phyloP scores from a whole-genome alignment of 345 rosid genomes.

The Schrenkiella parvula region DNA sequence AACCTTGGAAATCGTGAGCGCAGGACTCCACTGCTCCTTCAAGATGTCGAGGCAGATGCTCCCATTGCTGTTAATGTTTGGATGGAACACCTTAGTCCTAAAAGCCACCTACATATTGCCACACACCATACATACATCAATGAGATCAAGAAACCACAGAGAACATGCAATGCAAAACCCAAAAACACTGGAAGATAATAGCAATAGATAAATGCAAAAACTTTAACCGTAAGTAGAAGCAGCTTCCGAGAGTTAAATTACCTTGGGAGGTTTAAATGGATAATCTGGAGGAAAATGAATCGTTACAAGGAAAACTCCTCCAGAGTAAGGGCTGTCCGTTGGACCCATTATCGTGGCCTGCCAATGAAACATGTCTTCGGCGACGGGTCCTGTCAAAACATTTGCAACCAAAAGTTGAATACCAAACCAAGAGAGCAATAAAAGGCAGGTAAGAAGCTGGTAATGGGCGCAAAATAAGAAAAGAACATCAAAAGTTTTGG shows the following conservation, averaged over 20 bases:
- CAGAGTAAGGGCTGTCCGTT: slow-evolving; percentile 72
- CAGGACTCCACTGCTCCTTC: slow-evolving; percentile 99
- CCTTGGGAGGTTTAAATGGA: slow-evolving; percentile 85
- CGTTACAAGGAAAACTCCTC: slow-evolving; percentile 73
- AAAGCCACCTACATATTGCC: slow-evolving; percentile 67
- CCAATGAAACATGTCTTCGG: slow-evolving; percentile 89
- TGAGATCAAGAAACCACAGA: neutral
- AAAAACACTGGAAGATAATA: neutral
- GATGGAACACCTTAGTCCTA: slow-evolving; percentile 94
- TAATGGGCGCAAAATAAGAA: neutral
- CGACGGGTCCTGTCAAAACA: slow-evolving; percentile 63
- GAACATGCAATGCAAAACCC: neutral
- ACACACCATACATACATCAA: neutral
- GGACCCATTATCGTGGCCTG: slow-evolving; percentile 91
- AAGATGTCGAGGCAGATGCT: slow-evolving; percentile 95
- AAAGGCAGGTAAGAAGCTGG: neutral
- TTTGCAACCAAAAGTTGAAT: neutral
- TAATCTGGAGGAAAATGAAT: slow-evolving; percentile 82
- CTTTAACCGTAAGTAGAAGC: neutral
- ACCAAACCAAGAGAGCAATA: neutral
- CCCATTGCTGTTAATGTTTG: slow-evolving; percentile 92
- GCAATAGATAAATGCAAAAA: neutral
- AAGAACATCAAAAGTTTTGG: neutral
- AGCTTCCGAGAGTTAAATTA: slow-evolving; percentile 6
- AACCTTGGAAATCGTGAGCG: slow-evolving; percentile 92